These are phyloP conservation scores for Lantana camara DNA, from an alignment of 257 asterid species.

Conservation along the genomic window DNA sequence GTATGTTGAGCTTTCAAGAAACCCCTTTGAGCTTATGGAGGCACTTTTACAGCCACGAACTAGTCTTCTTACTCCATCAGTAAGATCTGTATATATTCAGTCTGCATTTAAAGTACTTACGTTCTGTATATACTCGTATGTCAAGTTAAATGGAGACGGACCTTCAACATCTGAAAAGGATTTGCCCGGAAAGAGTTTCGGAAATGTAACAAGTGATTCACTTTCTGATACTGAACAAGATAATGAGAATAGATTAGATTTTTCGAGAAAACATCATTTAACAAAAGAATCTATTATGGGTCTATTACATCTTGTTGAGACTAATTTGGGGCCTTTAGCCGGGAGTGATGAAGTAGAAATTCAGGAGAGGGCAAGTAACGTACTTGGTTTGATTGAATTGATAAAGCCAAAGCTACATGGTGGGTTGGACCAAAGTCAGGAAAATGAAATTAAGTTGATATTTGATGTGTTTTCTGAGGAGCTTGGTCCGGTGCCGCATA, in stretches of 20 bases:
- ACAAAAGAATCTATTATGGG: slow-evolving; percentile 53
- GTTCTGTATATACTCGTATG: slow-evolving; percentile 57
- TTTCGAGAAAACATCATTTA: slow-evolving; percentile 35
- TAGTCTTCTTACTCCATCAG: slow-evolving; percentile 67
- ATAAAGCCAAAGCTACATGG: slow-evolving; percentile 52
- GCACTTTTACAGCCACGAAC: slow-evolving; percentile 90
- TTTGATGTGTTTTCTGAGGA: slow-evolving; percentile 71
- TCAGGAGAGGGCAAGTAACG: slow-evolving; percentile 80
- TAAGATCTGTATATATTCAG: slow-evolving; percentile 80
- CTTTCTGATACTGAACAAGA: slow-evolving; percentile 50
- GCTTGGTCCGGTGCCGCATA: slow-evolving; percentile 81
- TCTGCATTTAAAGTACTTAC: slow-evolving; percentile 78
- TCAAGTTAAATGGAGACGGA: slow-evolving; percentile 47
- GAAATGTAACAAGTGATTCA: slow-evolving; percentile 32
- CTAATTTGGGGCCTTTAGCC: slow-evolving; percentile 63
- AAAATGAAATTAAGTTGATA: slow-evolving; percentile 39
- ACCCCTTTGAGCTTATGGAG: slow-evolving; percentile 85
- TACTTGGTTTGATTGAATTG: slow-evolving; percentile 70
- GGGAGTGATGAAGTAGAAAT: slow-evolving; percentile 86
- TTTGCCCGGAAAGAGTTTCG: slow-evolving; percentile 40
- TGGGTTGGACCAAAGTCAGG: slow-evolving; percentile 39
- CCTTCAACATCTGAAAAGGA: slow-evolving; percentile 29
- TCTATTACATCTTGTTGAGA: slow-evolving; percentile 64
- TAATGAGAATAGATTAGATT: slow-evolving; percentile 42
- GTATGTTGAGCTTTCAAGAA: slow-evolving; percentile 79